Evolutionary conservation across 148 eudicot species (phyloP), one percentile per base, ranked within the genome.

Genomic region (Euryodendron excelsum): DNA sequence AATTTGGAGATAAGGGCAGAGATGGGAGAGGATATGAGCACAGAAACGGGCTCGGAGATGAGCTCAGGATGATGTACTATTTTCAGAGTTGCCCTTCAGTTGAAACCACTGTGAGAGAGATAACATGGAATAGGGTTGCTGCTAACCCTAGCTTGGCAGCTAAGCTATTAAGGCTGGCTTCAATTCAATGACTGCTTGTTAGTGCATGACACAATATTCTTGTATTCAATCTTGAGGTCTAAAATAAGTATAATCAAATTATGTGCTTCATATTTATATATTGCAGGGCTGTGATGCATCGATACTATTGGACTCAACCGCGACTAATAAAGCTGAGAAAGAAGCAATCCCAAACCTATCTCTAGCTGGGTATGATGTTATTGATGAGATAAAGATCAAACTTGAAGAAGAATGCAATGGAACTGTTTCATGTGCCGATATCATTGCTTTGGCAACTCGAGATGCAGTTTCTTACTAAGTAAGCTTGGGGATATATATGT

Each of bases 161-260:
- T 34, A 84, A 81, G 78, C 69, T 79, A 3, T 30, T 84, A 10
- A 84, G n/a, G n/a, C n/a, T n/a, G 86, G 70, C 74, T 86, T 28
- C 85, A 81, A 31, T 86, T 45, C 63, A 84, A 86, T 81, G 89
- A 86, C 30, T 84, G 86, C 58, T 86, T 84, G 63, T 82, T 84
- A 9, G 67, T 80, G 83, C 84, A 81, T 77, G 31, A 52, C 28
- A 27, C 0, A 13, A 6, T 44, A 47, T 6, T 11, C 48, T 45
- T 33, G 6, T 36, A 25, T 25, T 1, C 21, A 10, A 2, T 12
- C 34, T 12, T 28, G 3, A 6, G 27, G 4, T 44, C 14, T 60
- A n/a, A n/a, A 8, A 60, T 6, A 0, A 13, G 10, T n/a, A 60
- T 27, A 60, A n/a, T 41, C 17, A 47, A 25, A 1, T 18, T 3